Percentiles rank a stretch among this genome's conserved stretches.
These are phyloP conservation scores for Claviceps sp. DNA, from an alignment of 2,329 filamentous ascomycete genomes.

Conservation along the genomic window DNA sequence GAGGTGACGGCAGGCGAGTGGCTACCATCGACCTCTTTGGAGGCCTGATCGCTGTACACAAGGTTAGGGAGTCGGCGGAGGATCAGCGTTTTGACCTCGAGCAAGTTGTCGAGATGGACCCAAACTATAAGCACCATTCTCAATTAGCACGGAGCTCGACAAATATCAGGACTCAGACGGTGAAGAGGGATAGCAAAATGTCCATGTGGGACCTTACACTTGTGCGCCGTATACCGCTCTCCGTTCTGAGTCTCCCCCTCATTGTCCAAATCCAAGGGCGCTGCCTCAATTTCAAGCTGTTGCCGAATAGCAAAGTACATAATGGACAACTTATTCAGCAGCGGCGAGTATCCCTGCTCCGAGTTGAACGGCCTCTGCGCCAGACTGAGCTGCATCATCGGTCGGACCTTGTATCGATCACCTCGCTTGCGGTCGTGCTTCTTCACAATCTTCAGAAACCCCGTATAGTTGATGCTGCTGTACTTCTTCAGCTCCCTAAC, in stretches of 20 bases:
- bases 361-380: slow-evolving; percentile 89
- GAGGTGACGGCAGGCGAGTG: slow-evolving; percentile 88
- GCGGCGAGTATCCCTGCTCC: slow-evolving; percentile 72
- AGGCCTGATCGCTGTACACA: slow-evolving; percentile 79
- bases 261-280: slow-evolving; percentile 32
- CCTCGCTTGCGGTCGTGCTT: slow-evolving; percentile 95
- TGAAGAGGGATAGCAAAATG: no score
- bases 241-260: slow-evolving; percentile 46
- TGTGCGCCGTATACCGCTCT: slow-evolving; percentile 72
- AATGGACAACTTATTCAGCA: slow-evolving; percentile 80
- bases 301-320: slow-evolving; percentile 94
- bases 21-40: slow-evolving; percentile 66
- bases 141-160: neutral
- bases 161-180: neutral
- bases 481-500: slow-evolving; percentile 90
- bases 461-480: slow-evolving; percentile 92
- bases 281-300: slow-evolving; percentile 49
- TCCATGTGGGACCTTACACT: slow-evolving; percentile 43
- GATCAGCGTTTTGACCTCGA: slow-evolving; percentile 94
- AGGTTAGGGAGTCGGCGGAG: slow-evolving; percentile 80
- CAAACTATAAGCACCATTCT: slow-evolving; percentile 46
- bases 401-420: slow-evolving; percentile 72
- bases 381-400: slow-evolving; percentile 81
- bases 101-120: slow-evolving; percentile 88
- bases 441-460: slow-evolving; percentile 95